phyloP scores from a whole-genome alignment of 352 stramenopile species.

The Phytophthora nicotianae region DNA sequence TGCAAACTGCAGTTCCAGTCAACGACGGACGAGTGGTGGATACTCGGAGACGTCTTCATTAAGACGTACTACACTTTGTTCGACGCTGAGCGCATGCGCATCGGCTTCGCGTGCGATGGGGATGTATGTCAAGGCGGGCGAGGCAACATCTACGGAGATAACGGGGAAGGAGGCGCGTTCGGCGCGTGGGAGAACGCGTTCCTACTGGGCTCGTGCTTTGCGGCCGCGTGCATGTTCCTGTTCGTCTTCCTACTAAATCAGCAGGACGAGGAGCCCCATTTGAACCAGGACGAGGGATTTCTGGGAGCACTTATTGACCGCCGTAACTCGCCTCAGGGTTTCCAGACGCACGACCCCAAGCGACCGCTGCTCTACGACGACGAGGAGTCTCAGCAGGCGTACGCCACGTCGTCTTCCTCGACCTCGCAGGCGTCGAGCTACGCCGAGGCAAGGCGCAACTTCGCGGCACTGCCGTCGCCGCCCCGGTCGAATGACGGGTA shows the following conservation, averaged over 20 bases:
- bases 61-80: constrained; percentile 94
- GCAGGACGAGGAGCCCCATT: constrained; percentile 54
- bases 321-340: constrained; percentile 17
- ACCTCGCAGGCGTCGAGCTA: constrained; percentile 53
- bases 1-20: constrained; percentile 85
- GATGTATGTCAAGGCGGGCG: constrained; percentile 76
- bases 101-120: constrained; percentile 88
- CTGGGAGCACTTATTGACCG: constrained; percentile 40
- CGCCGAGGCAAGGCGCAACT: constrained; percentile 59
- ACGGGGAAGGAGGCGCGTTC: constrained; percentile 48
- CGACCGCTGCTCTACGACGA: constrained; percentile 62
- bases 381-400: constrained; percentile 33
- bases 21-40: constrained; percentile 84
- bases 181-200: constrained; percentile 67
- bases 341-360: constrained; percentile 58
- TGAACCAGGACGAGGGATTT: constrained; percentile 32
- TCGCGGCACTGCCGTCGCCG: constrained; percentile 49
- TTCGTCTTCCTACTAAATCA: constrained; percentile 86
- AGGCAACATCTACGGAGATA: constrained; percentile 65
- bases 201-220: constrained; percentile 71
- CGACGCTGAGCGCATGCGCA: constrained; percentile 85
- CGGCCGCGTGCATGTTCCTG: constrained; percentile 77
- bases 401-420: constrained; percentile 24
- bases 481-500: constrained; percentile 20
- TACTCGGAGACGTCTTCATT: constrained; percentile 90